Base-by-base conservation (phyloP, 1,284 basidiomycete species). In the Phlebopus sp. region DNA sequence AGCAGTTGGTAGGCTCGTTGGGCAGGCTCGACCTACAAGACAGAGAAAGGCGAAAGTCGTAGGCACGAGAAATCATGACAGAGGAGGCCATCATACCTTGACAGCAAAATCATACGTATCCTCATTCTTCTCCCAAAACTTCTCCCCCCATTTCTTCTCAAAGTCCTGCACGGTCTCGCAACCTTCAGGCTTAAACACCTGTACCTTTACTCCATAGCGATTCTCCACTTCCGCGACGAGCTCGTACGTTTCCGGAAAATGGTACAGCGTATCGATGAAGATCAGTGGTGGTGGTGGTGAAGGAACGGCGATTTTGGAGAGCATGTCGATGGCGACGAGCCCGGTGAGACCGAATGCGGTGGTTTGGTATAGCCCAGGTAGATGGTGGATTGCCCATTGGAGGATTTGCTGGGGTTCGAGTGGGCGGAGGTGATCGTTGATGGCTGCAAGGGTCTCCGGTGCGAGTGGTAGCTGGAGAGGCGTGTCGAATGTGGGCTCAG, bases 201-300 rank as follows among this genome's bases (percentile, higher is more conserved):
- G 78, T 35, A 98, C 75, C 2, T 81, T 76, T 19, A 85, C 76
- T 21, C 76, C 71, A 67, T 99, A 99, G 56, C 78, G 83, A 59
- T 77, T 70, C 60, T 87, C 84, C 10, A 93, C 90, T 30, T 84
- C 83, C 46, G 87, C 79, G 2, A 95, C 88, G 37, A 99, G 81
- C 54, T 87, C 83, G 57, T 96, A 82, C 5, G 96, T 99, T 72
- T 97, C 92, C 2, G 79, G 75, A 69, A 99, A 98, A 74, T 99
- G 97, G 68, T 98, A 95, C 9, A 99, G 78, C 0, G 96, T 98
- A 73, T 99, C 96, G 64, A 97, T 72, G 73, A 97, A 97, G 70
- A 97, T 93, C 15, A 90, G 75, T 1, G 86, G 83, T 1, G 88
- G 83, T 1, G 88, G 88, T 15, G 31, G 53, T 1, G 25, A 21